A percentile compares a stretch with the other conserved stretches of the same genome.
Evolutionary conservation across 352 stramenopile species (phyloP).

Genomic region (Phytopythium montanum): DNA sequence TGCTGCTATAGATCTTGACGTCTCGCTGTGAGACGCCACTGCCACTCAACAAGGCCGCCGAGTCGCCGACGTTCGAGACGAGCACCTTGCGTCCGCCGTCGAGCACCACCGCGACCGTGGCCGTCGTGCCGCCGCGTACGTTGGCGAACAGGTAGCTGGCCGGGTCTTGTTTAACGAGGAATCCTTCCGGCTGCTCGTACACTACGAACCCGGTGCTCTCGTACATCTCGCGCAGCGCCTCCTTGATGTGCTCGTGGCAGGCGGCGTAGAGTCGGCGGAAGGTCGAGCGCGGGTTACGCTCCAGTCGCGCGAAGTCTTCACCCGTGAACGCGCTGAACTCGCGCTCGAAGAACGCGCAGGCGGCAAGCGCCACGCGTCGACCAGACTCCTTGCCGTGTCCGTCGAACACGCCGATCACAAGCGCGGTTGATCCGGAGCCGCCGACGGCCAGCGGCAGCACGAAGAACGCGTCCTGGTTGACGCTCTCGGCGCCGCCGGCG

Average conservation of each 20-base stretch:
- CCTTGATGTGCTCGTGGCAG: conserved; percentile 64
- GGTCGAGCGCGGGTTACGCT: conserved; percentile 42
- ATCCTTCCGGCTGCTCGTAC: conserved; percentile 50
- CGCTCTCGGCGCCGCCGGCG: conserved; percentile 44
- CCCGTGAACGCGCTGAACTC: conserved; percentile 48
- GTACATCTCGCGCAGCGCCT: conserved; percentile 59
- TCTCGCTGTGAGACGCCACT: conserved; percentile 19
- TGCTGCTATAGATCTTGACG: conserved; percentile 20
- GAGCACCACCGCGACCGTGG: conserved; percentile 77
- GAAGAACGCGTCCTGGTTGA: conserved; percentile 92
- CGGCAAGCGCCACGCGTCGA: conserved; percentile 55
- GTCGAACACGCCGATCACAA: conserved; percentile 83
- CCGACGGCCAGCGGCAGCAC: conserved; percentile 29
- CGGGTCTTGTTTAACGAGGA: conserved; percentile 46
- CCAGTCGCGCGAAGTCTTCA: conserved; percentile 45
- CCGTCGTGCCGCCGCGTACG: conserved; percentile 88
- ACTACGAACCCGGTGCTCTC: conserved; percentile 55
- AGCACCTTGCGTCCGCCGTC: conserved; percentile 67
- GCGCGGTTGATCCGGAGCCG: conserved; percentile 18
- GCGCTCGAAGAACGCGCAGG: conserved; percentile 57
- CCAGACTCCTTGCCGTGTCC: conserved; percentile 82
- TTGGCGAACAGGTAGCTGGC: conserved; percentile 42
- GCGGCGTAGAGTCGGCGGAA: conserved; percentile 47
- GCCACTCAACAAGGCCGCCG: conserved; percentile 37
- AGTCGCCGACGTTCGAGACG: conserved; percentile 84